Conservation (phyloP, 495 filamentous ascomycete genomes). For the Penicillium chermesinum region DNA sequence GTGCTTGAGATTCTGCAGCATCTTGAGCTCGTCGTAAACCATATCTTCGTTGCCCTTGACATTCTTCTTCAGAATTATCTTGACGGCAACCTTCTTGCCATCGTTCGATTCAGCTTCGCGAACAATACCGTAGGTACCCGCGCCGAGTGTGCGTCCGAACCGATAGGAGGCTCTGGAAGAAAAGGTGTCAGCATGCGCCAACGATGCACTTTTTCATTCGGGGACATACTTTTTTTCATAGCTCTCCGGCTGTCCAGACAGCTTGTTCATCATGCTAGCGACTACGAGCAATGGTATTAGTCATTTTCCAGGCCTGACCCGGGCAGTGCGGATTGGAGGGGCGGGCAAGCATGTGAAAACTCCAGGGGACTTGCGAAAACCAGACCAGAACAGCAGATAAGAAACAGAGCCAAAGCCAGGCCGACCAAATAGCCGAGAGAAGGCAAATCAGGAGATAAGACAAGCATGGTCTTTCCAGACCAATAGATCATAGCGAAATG, state of each 20-base stretch:
- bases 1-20: slow-evolving; percentile 86
- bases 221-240: slow-evolving; percentile 89
- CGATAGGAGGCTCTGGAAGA: slow-evolving; percentile 68
- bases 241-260: slow-evolving; percentile 94
- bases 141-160: slow-evolving; percentile 90
- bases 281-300: slow-evolving; percentile 52
- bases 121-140: slow-evolving; percentile 97
- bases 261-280: slow-evolving; percentile 90
- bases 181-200: neutral
- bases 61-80: slow-evolving; percentile 99
- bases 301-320: slow-evolving; percentile 1
- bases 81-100: slow-evolving; percentile 86
- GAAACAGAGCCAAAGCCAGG: neutral
- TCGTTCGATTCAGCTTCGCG: slow-evolving; percentile 77
- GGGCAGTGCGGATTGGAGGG: neutral
- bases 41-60: slow-evolving; percentile 97
- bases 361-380: slow-evolving; percentile 4
- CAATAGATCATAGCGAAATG: neutral
- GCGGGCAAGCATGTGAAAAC: too few relatives aligned
- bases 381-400: slow-evolving; percentile 16
- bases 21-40: slow-evolving; percentile 94
- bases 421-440: neutral
- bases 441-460: neutral
- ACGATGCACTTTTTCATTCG: slow-evolving; percentile 4
- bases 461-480: neutral